phyloP scores from a whole-genome alignment of 768 basidiomycete genomes.

The Lactarius hatsudake region DNA sequence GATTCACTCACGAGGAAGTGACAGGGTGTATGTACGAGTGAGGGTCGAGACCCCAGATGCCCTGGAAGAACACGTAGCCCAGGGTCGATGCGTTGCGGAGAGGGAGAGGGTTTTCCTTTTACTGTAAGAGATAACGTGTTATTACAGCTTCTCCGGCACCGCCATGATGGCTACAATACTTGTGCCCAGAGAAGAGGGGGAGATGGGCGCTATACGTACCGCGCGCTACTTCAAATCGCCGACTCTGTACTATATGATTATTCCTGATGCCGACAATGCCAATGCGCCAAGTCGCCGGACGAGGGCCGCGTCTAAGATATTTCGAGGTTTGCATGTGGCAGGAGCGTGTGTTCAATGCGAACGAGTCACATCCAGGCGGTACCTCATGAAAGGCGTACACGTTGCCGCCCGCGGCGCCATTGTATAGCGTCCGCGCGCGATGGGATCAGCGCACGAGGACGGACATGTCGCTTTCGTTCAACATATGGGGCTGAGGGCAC shows the following conservation, averaged over 20 bases:
- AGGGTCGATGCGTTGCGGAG: neutral
- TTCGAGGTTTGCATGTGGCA: neutral
- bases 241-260: neutral
- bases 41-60: neutral
- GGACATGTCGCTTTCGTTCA: neutral
- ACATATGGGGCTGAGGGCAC: neutral
- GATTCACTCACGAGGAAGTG: neutral
- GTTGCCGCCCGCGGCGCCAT: neutral
- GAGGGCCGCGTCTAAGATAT: neutral
- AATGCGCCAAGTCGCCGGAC: neutral
- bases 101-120: neutral
- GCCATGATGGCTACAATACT: neutral
- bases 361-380: neutral
- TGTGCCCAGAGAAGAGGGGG: neutral
- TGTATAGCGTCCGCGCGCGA: neutral
- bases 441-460: neutral
- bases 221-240: neutral
- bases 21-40: neutral
- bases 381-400: neutral
- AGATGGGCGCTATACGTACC: neutral
- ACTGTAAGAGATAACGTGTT: neutral
- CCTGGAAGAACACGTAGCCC: neutral
- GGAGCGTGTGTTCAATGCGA: neutral
- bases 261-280: neutral
- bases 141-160: neutral